phyloP scores from a whole-genome alignment of 1,284 basidiomycete species.

The Microbotryum saponariae region DNA sequence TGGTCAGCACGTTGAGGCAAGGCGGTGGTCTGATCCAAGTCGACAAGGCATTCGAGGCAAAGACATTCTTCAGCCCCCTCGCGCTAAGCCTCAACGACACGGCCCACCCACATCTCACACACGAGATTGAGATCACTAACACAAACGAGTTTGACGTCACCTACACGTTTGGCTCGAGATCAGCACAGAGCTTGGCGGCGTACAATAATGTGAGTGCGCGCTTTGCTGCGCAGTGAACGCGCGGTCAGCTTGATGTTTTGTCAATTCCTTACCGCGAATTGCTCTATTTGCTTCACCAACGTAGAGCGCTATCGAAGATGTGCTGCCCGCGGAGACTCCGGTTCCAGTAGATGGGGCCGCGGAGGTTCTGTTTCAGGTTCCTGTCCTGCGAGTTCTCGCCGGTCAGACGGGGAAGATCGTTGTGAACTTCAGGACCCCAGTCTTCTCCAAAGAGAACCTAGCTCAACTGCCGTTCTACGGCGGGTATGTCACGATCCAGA shows the following conservation, averaged over 20 bases:
- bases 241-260: too few relatives aligned
- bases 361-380: too few relatives aligned
- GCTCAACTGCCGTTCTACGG: slow-evolving; percentile 29
- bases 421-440: slow-evolving; percentile 11
- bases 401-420: not conserved
- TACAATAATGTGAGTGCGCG: not conserved
- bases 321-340: slow-evolving; percentile 11
- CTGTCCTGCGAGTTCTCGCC: slow-evolving; percentile 1
- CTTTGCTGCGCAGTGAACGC: too few relatives aligned
- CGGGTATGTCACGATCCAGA: slow-evolving; percentile 20
- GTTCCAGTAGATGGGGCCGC: too few relatives aligned
- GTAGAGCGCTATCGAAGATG: slow-evolving; percentile 13
- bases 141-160: slow-evolving; percentile 4
- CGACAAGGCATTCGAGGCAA: slow-evolving; percentile 54
- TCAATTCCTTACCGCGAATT: too few relatives aligned
- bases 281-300: too few relatives aligned
- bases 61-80: slow-evolving; percentile 52
- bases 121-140: slow-evolving; percentile 39
- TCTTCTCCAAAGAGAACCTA: not conserved
- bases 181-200: slow-evolving; percentile 6
- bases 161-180: slow-evolving; percentile 6
- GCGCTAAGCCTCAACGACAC: slow-evolving; percentile 65
- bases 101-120: slow-evolving; percentile 49
- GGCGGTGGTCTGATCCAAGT: slow-evolving; percentile 57
- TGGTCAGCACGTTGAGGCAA: not conserved